Evolutionary conservation across 495 filamentous ascomycete species (phyloP).

Genomic region (Hyaloscypha finlandica): DNA sequence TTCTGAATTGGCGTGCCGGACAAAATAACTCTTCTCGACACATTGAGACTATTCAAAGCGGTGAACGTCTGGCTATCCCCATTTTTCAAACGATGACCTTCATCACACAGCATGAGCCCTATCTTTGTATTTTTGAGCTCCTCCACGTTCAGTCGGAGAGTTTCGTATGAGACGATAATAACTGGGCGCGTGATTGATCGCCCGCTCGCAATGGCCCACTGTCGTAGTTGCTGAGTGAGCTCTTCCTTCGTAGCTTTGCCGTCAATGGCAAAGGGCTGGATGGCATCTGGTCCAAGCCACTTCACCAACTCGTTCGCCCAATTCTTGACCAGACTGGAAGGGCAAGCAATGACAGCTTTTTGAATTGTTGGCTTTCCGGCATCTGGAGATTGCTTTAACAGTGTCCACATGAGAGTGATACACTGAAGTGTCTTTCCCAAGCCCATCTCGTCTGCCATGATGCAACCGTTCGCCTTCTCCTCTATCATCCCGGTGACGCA

Average conservation of each 20-base stretch:
- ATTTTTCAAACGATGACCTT: slow-evolving; percentile 98
- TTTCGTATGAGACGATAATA: slow-evolving; percentile 99
- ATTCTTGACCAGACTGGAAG: slow-evolving; percentile 93
- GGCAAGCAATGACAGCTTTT: slow-evolving; percentile 98
- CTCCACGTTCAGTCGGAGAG: slow-evolving; percentile 86
- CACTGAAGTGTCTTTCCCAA: slow-evolving; percentile 86
- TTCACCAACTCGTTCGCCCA: slow-evolving; percentile 97
- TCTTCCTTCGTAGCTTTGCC: slow-evolving; percentile 96
- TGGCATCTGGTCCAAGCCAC: slow-evolving; percentile 91
- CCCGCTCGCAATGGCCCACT: slow-evolving; percentile 91
- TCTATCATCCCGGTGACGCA: slow-evolving; percentile 95
- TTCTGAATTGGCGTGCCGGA: slow-evolving; percentile 98
- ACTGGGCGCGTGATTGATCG: slow-evolving; percentile 90
- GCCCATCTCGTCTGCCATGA: slow-evolving; percentile 99
- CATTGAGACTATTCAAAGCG: slow-evolving; percentile 86
- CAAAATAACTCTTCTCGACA: slow-evolving; percentile 88
- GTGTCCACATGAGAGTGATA: slow-evolving; percentile 84
- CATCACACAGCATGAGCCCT: slow-evolving; percentile 94
- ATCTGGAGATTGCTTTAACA: slow-evolving; percentile 93
- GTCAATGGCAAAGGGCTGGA: slow-evolving; percentile 94
- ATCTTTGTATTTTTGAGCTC: slow-evolving; percentile 84
- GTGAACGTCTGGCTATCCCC: slow-evolving; percentile 93
- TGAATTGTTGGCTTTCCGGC: slow-evolving; percentile 92
- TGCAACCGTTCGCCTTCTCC: slow-evolving; percentile 91
- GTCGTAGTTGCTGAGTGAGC: slow-evolving; percentile 81